Base-by-base conservation (phyloP, 352 stramenopile species). In the Aphanomyces euteiches region DNA sequence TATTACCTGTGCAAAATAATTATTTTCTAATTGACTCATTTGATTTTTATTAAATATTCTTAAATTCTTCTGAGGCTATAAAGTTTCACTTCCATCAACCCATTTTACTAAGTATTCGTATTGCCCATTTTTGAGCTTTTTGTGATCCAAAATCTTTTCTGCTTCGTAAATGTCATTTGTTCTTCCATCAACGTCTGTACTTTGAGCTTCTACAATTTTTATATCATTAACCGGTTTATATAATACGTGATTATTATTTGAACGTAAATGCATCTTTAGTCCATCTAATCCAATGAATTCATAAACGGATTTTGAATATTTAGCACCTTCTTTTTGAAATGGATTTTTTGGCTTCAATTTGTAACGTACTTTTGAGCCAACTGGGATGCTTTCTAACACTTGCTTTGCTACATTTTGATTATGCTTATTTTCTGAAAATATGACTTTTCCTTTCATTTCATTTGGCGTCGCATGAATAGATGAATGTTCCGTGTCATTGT, bases 401-500 rank as follows among this genome's bases (percentile, higher is more conserved):
- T 61, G 19, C 43, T 61, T 6, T 43, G n/a, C 54, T 58, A 47
- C 21, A 13, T 63, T 45, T 21, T 48, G n/a, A 5, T 70, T 70
- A 37, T 70, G 48, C 5, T 60, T 1, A 8, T 63, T 37, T 43
- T 70, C 47, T 3, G 19, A 4, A 15, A 54, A 53, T 21, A 75
- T 73, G 3, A 78, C 72, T 53, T 75, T 72, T 45, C 77, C 70
- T 53, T 78, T 74, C 41, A 72, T 73, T 47, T 74, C 54, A 38
- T 72, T 75, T 40, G 76, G 76, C 5, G 72, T 76, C 58, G 47
- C 59, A 40, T 58, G 15, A 48, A 81, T 79, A 0, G 69, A 67
- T 2, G 50, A 47, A 59, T 83, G 72, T 58, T 73, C 39, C 15
- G 77, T 80, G 19, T 28, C 76, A 56, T 83, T 80, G 54, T 81